A percentile compares a stretch with the other conserved stretches of the same genome.
These are phyloP conservation scores for Penicillium janthinellum DNA, from an alignment of 2,329 filamentous ascomycete species.

Conservation along the genomic window DNA sequence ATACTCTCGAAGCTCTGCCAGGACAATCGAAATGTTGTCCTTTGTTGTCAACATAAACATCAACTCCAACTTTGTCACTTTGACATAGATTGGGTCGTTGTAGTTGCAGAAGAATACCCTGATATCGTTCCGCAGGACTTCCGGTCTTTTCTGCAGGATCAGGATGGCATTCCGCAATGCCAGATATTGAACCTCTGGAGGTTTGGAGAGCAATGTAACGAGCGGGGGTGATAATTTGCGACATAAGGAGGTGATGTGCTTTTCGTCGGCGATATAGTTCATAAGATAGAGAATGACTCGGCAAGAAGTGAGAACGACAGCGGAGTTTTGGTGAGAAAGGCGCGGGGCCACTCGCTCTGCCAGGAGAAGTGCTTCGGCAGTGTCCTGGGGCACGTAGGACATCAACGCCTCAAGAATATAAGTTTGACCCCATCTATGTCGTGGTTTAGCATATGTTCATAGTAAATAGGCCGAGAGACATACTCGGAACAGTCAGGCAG, in stretches of 20 bases:
- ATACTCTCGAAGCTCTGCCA: constrained; percentile 88
- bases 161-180: constrained; percentile 90
- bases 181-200: constrained; percentile 96
- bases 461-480: constrained; percentile 37
- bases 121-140: constrained; percentile 94
- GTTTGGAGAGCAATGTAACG: constrained; percentile 92
- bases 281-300: constrained; percentile 95
- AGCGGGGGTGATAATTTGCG: constrained; percentile 92
- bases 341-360: constrained; percentile 95
- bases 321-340: constrained; percentile 93
- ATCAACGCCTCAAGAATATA: constrained; percentile 98
- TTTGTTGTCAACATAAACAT: constrained; percentile 99
- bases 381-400: constrained; percentile 94
- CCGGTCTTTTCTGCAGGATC: constrained; percentile 88
- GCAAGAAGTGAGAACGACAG: constrained; percentile 94
- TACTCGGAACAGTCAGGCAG: constrained; percentile 96
- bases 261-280: constrained; percentile 96
- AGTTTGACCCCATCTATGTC: constrained; percentile 87
- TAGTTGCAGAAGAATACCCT: constrained; percentile 99
- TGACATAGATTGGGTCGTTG: constrained; percentile 99
- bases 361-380: constrained; percentile 80
- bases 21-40: constrained; percentile 90
- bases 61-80: constrained; percentile 96
- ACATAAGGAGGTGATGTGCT: constrained; percentile 82
- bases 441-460: constrained; percentile 14